These are phyloP conservation scores for Pestalotiopsis fici DNA, from an alignment of 2,329 filamentous ascomycete species.

Conservation along the genomic window DNA sequence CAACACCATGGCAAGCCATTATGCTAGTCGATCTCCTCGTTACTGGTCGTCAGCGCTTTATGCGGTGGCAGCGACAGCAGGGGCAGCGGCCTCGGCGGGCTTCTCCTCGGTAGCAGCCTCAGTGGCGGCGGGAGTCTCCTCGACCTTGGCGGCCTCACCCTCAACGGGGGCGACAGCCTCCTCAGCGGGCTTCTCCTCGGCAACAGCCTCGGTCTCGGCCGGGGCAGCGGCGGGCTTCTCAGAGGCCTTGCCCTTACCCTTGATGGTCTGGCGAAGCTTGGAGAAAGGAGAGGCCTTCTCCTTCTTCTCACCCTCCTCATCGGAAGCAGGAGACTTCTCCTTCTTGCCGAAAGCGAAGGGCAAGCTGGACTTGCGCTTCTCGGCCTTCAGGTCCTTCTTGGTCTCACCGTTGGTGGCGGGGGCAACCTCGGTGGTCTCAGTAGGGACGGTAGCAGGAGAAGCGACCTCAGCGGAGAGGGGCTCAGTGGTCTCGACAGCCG, in stretches of 20 bases:
- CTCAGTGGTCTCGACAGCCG: conserved; percentile 58
- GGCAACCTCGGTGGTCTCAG: conserved; percentile 47
- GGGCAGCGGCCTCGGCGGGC: conserved; percentile 19
- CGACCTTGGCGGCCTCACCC: conserved; percentile 15
- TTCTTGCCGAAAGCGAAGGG: conserved; percentile 81
- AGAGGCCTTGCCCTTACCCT: conserved; percentile 30
- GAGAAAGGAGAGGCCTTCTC: conserved; percentile 53
- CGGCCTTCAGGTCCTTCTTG: conserved; percentile 66
- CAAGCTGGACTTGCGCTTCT: conserved; percentile 81
- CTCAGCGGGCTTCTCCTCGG: conserved; percentile 19
- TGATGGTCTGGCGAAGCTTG: conserved; percentile 48
- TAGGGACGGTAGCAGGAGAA: conserved; percentile 45
- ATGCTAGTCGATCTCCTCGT: neutral
- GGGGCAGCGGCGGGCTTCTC: conserved; percentile 23
- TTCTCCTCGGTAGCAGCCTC: conserved; percentile 23
- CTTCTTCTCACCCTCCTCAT: conserved; percentile 65
- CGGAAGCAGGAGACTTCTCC: conserved; percentile 58
- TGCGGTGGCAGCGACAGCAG: conserved; percentile 30
- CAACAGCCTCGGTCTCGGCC: conserved; percentile 13
- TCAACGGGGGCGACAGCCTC: conserved; percentile 25
- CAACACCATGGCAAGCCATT: neutral
- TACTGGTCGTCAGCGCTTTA: conserved; percentile 19
- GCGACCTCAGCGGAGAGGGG: conserved; percentile 57
- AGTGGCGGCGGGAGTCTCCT: conserved; percentile 9
- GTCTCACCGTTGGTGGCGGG: conserved; percentile 53